A percentile compares a stretch with the other conserved stretches of the same genome.
Conservation (phyloP, 1,284 basidiomycete genomes). For the Tausonia pullulans region DNA sequence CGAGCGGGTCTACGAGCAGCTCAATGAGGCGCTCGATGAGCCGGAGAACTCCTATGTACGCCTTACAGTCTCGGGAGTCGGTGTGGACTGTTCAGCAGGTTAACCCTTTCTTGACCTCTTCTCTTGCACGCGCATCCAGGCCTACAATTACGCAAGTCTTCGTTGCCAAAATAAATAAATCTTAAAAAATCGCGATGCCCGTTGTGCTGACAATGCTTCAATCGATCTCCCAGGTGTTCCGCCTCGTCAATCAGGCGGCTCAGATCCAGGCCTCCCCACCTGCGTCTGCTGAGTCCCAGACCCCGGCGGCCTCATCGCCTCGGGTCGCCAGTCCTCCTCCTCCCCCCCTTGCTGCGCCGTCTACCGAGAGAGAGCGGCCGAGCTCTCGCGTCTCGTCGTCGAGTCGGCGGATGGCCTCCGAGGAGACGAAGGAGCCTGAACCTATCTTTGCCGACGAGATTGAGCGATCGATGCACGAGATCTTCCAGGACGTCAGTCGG, state of each 20-base stretch:
- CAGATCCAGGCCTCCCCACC: background rate
- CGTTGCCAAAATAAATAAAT: too few relatives aligned
- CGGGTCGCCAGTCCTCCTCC: background rate
- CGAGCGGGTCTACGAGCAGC: constrained; percentile 34
- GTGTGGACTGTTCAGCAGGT: constrained; percentile 40
- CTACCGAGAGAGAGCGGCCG: background rate
- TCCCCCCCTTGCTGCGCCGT: background rate
- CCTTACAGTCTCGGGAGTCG: constrained; percentile 47
- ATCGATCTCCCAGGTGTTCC: constrained; percentile 32
- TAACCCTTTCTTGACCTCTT: constrained; percentile 46
- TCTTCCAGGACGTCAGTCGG: constrained; percentile 12
- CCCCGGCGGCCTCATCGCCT: background rate
- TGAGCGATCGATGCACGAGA: constrained; percentile 11
- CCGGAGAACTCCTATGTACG: constrained; percentile 29
- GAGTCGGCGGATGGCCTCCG: background rate
- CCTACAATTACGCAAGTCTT: too few relatives aligned
- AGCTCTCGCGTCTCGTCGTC: background rate
- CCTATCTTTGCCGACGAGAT: background rate
- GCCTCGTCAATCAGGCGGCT: background rate
- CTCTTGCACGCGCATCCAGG: constrained; percentile 11
- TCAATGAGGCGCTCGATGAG: constrained; percentile 25
- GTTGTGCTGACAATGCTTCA: constrained; percentile 35
- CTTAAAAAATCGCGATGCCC: constrained; percentile 31
- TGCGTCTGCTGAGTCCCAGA: background rate
- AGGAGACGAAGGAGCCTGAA: background rate